Percentiles rank a stretch among this genome's conserved stretches.
Conservation (phyloP, 257 asterid genomes). For the Nicotiana tomentosiformis region DNA sequence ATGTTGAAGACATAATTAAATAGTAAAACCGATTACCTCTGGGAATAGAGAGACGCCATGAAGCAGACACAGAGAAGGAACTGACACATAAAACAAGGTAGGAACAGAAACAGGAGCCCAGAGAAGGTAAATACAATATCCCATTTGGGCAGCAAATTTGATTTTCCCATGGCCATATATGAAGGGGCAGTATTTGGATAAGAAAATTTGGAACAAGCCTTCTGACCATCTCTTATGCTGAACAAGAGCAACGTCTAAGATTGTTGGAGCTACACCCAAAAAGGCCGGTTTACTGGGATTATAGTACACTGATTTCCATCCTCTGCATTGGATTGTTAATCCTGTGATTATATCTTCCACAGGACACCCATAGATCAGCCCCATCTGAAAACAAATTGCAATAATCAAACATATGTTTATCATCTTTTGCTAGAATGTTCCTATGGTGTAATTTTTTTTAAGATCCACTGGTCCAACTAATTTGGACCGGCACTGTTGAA, state of each 20-base stretch:
- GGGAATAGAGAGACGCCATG: constrained; percentile 49
- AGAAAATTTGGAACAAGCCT: constrained; percentile 72
- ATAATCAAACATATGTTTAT: neutral
- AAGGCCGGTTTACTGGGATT: constrained; percentile 59
- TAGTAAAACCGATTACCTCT: constrained; percentile 23
- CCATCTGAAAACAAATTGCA: constrained; percentile 41
- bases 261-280: constrained; percentile 56
- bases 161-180: constrained; percentile 49
- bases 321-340: constrained; percentile 70
- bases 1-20: neutral
- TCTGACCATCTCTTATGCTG: constrained; percentile 81
- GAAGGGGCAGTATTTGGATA: constrained; percentile 69
- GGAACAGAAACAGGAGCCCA: constrained; percentile 61
- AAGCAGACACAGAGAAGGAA: constrained; percentile 45
- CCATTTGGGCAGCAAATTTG: constrained; percentile 56
- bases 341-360: constrained; percentile 88
- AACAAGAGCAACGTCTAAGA: constrained; percentile 51
- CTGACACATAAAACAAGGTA: constrained; percentile 31
- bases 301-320: constrained; percentile 72
- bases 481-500: neutral
- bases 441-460: neutral
- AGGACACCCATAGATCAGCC: constrained; percentile 70
- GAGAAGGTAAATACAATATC: constrained; percentile 52
- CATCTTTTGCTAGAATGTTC: neutral
- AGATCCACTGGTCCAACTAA: neutral